These are phyloP conservation scores for Hylodesmum podocarpum DNA, from an alignment of 306 rosid genomes.

Conservation along the genomic window DNA sequence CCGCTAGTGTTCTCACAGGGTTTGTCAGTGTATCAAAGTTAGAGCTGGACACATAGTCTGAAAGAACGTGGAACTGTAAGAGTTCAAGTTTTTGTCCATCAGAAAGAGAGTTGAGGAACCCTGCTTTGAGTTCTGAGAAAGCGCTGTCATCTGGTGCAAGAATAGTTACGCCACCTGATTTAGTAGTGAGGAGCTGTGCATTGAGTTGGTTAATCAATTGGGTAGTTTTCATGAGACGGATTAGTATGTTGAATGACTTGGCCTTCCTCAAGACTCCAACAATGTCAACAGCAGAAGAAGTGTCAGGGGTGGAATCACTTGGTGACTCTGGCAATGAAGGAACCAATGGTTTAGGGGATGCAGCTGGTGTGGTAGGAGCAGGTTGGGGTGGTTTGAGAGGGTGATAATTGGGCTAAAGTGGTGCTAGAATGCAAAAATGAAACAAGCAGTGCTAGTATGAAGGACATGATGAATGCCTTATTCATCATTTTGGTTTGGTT, in stretches of 20 bases:
- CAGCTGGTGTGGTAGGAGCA: neutral
- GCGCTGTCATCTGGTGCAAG: slow-evolving; percentile 57
- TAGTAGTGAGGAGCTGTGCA: slow-evolving; percentile 45
- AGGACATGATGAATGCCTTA: slow-evolving; percentile 21
- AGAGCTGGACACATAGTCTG: slow-evolving; percentile 46
- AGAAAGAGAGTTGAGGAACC: neutral
- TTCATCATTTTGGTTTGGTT: neutral
- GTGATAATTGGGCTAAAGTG: slow-evolving; percentile 35
- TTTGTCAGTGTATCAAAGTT: slow-evolving; percentile 65
- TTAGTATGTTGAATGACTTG: slow-evolving; percentile 44
- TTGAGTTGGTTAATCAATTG: slow-evolving; percentile 61
- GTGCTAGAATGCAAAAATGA: slow-evolving; percentile 18
- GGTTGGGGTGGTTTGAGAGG: slow-evolving; percentile 32
- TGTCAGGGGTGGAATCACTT: slow-evolving; percentile 32
- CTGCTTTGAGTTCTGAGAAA: slow-evolving; percentile 47
- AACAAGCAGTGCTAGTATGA: slow-evolving; percentile 16
- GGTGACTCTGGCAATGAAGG: slow-evolving; percentile 41
- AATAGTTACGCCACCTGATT: slow-evolving; percentile 55
- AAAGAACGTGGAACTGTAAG: slow-evolving; percentile 60
- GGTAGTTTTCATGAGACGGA: slow-evolving; percentile 60
- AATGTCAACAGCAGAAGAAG: slow-evolving; percentile 32
- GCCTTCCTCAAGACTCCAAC: slow-evolving; percentile 51
- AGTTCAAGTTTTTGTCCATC: slow-evolving; percentile 60
- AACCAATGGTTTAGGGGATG: slow-evolving; percentile 36
- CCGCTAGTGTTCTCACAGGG: slow-evolving; percentile 63